Conservation (phyloP, 306 rosid species). For the Prunus fruticosa region DNA sequence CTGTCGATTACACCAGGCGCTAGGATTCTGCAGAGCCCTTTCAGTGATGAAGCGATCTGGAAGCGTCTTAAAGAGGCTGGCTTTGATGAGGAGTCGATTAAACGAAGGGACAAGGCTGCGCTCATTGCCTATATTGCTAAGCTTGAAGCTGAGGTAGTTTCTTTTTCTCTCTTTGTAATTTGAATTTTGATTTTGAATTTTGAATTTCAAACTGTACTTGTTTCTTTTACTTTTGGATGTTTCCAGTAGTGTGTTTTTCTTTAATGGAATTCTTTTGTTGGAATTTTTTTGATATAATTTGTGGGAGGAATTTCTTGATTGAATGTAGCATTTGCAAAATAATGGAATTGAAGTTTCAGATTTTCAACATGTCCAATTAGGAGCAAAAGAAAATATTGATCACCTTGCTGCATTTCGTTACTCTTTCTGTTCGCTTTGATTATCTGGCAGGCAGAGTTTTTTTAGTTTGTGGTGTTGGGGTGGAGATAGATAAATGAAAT, state of each 20-base stretch:
- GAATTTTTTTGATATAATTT: not conserved
- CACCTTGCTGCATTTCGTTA: not conserved
- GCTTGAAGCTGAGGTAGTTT: slow-evolving; percentile 81
- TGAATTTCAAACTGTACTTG: not conserved
- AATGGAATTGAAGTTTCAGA: not conserved
- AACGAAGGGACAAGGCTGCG: slow-evolving; percentile 83
- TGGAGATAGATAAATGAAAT: not conserved
- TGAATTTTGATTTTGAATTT: not conserved
- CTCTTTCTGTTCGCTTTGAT: not conserved
- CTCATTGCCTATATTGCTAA: slow-evolving; percentile 83
- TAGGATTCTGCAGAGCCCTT: slow-evolving; percentile 79
- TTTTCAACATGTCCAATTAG: not conserved
- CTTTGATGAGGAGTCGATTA: slow-evolving; percentile 80
- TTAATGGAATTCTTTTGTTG: not conserved
- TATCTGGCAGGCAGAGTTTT: not conserved
- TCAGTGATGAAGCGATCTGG: slow-evolving; percentile 82
- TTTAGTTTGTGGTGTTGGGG: not conserved
- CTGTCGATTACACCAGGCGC: slow-evolving; percentile 78
- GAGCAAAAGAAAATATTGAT: not conserved
- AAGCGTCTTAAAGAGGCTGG: slow-evolving; percentile 78
- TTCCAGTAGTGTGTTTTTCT: not conserved
- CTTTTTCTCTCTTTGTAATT: not conserved
- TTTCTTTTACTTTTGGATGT: not conserved
- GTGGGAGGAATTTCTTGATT: not conserved
- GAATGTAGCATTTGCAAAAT: not conserved